Percentiles rank a stretch among this genome's conserved stretches.
Conservation (phyloP, 2,329 filamentous ascomycete species). For the Fusarium begoniae region DNA sequence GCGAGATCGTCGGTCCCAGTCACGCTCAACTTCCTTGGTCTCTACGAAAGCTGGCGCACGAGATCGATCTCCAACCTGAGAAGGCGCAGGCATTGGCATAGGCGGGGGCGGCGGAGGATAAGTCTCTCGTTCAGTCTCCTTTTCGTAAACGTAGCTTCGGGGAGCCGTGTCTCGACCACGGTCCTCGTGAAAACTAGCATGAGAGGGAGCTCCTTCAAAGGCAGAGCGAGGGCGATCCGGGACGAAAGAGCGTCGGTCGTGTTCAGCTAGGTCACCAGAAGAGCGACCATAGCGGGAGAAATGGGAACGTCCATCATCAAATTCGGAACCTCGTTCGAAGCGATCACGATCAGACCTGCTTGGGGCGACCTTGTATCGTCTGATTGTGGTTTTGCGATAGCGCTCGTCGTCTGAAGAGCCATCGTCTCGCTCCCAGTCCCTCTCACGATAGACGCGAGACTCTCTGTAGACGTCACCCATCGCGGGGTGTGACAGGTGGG, state of each 20-base stretch:
- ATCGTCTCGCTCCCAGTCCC: slow-evolving; percentile 46
- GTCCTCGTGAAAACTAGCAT: slow-evolving; percentile 57
- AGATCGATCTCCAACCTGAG: slow-evolving; percentile 36
- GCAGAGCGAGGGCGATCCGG: slow-evolving; percentile 63
- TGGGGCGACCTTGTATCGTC: slow-evolving; percentile 61
- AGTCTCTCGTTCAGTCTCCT: slow-evolving; percentile 37
- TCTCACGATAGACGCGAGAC: slow-evolving; percentile 49
- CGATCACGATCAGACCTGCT: slow-evolving; percentile 54
- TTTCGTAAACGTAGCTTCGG: slow-evolving; percentile 36
- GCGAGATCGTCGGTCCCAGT: slow-evolving; percentile 55
- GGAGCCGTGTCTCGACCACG: slow-evolving; percentile 48
- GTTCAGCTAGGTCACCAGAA: slow-evolving; percentile 53
- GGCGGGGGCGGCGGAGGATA: slow-evolving; percentile 37
- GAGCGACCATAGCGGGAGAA: slow-evolving; percentile 52
- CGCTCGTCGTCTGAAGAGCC: slow-evolving; percentile 56
- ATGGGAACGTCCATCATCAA: slow-evolving; percentile 59
- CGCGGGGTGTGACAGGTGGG: slow-evolving; percentile 37
- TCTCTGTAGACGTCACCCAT: slow-evolving; percentile 49
- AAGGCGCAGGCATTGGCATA: slow-evolving; percentile 37
- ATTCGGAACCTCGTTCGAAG: slow-evolving; percentile 53
- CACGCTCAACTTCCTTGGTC: slow-evolving; percentile 49
- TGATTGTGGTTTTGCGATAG: slow-evolving; percentile 59
- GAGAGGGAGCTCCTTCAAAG: slow-evolving; percentile 54
- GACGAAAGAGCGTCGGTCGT: slow-evolving; percentile 55
- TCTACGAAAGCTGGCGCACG: slow-evolving; percentile 50